Evolutionary conservation across 495 filamentous ascomycete species (phyloP), one percentile per base, ranked within the genome.

Genomic region (Filosporella fistucella): DNA sequence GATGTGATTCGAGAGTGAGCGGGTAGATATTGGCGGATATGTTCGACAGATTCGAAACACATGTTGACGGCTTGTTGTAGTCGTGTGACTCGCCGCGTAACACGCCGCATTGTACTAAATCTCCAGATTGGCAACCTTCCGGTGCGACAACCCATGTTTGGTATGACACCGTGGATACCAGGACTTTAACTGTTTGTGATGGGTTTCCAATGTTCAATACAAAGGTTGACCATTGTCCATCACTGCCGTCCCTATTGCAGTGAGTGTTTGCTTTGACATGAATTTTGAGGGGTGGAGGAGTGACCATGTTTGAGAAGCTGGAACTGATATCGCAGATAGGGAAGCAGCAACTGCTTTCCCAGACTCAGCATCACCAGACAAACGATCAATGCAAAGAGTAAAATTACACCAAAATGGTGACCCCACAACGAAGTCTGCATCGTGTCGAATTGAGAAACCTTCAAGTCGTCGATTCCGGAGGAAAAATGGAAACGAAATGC

Each of bases 161-260:
- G 23, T 54, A 57, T 12, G 54, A 51, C 14, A 56, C 45, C 6
- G 68, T 68, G 3, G 64, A 65, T 36, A 55, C 37, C 9, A 67
- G 28, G 14, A 63, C 62, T 20, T 62, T 52, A 10, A 71, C 53
- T 36, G 52, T 50, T 52, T 71, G 68, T 17, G 58, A 33, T 17
- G 66, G 66, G 4, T 59, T 63, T 21, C 68, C 68, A 1, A 69
- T 54, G 13, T 58, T 55, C 17, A 68, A 9, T 29, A 55, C 36
- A 44, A 66, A 68, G 5, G 56, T 57, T 34, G 57, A 63, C 68
- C 68, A 71, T 8, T 54, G 53, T 18, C 68, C 68, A 51, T 71
- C 68, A 45, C 65, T 67, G 43, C 68, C 68, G 23, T 64, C 63
- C 63, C 65, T 67, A 48, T 6, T 33, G 14, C 22, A 17, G 4